A percentile compares a stretch with the other conserved stretches of the same genome.
Evolutionary conservation across 169 alveolate species (phyloP).

Genomic region (Eimeria necatrix): DNA sequence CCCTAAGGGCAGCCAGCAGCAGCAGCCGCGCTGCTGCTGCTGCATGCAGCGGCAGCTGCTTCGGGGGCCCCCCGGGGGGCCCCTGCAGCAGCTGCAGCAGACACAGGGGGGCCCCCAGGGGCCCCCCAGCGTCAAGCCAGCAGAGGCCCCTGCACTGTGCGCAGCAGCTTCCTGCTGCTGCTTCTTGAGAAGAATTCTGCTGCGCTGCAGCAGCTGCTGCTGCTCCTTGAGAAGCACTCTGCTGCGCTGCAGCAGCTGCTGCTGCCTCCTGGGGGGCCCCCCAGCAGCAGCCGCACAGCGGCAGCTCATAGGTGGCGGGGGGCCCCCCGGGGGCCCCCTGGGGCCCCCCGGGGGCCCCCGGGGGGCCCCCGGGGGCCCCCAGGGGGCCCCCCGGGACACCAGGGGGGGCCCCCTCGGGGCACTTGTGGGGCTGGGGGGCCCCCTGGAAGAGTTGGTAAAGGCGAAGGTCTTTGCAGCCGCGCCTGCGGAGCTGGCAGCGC

Average conservation of each 20-base stretch:
- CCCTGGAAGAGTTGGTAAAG: background rate
- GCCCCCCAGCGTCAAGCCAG: background rate
- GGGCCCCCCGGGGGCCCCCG: no score
- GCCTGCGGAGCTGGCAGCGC: background rate
- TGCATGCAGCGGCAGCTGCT: background rate
- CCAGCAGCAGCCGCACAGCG: background rate
- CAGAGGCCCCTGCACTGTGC: background rate
- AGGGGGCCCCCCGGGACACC: background rate
- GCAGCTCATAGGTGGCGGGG: background rate
- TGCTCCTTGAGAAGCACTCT: no score
- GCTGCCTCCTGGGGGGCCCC: background rate
- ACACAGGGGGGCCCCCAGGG: background rate
- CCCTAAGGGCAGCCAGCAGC: background rate
- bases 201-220: background rate
- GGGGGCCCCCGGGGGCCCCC: no score
- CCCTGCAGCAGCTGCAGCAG: background rate
- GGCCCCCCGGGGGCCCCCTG: no score
- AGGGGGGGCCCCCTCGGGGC: background rate
- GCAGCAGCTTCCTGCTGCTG: background rate
- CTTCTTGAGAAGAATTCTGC: background rate
- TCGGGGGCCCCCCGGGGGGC: background rate
- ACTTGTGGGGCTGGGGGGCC: background rate
- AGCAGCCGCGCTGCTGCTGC: background rate
- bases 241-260: background rate
- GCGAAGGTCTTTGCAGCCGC: background rate